Percentiles rank a stretch among this genome's conserved stretches.
These are phyloP conservation scores for Farysia itapuensis DNA, from an alignment of 1,284 basidiomycete species.

Conservation along the genomic window DNA sequence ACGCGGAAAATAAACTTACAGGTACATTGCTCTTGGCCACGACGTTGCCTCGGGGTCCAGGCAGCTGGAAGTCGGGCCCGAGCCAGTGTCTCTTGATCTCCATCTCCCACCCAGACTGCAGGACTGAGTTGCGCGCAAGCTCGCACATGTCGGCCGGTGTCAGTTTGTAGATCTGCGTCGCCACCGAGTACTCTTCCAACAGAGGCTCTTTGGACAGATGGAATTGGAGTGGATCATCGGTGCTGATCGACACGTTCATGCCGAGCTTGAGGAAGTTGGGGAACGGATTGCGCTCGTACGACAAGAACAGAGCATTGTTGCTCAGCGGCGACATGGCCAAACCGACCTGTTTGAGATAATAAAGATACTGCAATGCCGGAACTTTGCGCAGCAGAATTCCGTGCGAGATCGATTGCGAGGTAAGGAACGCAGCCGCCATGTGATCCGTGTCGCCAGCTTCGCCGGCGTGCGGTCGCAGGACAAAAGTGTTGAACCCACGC, in stretches of 20 bases:
- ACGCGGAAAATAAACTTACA: slow-evolving; percentile 1
- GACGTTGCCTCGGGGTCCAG: slow-evolving; percentile 55
- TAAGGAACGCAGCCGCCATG: slow-evolving; percentile 90
- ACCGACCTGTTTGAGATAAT: slow-evolving; percentile 67
- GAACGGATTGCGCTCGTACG: slow-evolving; percentile 94
- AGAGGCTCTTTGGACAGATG: slow-evolving; percentile 71
- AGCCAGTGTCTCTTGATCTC: slow-evolving; percentile 90
- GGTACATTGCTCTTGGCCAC: slow-evolving; percentile 80
- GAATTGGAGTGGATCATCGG: slow-evolving; percentile 76
- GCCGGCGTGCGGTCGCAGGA: slow-evolving; percentile 92
- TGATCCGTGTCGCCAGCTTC: slow-evolving; percentile 99
- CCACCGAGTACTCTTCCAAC: slow-evolving; percentile 95
- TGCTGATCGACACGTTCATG: slow-evolving; percentile 93
- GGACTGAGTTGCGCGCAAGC: slow-evolving; percentile 90
- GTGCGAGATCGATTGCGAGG: slow-evolving; percentile 96
- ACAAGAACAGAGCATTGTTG: slow-evolving; percentile 96
- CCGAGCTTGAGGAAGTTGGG: slow-evolving; percentile 96
- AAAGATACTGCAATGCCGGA: slow-evolving; percentile 73
- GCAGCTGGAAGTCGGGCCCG: slow-evolving; percentile 75
- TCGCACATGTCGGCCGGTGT: slow-evolving; percentile 69
- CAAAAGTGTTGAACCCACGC: slow-evolving; percentile 91
- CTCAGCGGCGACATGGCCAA: slow-evolving; percentile 96
- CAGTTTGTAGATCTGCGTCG: slow-evolving; percentile 66
- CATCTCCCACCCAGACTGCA: slow-evolving; percentile 99
- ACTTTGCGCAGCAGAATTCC: slow-evolving; percentile 97